A percentile compares a stretch with the other conserved stretches of the same genome.
phyloP scores from a whole-genome alignment of 306 rosid species.

The Crotalaria pallida region DNA sequence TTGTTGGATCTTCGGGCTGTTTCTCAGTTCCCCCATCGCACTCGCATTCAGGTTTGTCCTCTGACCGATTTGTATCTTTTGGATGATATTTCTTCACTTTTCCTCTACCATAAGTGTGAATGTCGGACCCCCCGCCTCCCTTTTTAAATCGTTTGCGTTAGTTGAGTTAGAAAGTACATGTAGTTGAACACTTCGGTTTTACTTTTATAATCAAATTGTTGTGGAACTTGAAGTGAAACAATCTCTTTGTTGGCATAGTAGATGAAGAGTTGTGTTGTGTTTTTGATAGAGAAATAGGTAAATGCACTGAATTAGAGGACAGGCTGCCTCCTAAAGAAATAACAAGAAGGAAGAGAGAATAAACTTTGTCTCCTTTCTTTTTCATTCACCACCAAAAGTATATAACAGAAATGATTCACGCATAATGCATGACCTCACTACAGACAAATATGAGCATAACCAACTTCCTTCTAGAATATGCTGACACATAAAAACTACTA shows the following conservation, averaged over 20 bases:
- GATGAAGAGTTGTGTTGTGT: constrained; percentile 1
- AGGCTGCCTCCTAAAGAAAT: no score
- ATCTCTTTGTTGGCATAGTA: background rate
- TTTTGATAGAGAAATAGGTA: no score
- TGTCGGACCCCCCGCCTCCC: background rate
- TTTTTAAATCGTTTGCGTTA: constrained; percentile 3
- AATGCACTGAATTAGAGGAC: no score
- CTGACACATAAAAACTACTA: no score
- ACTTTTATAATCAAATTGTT: background rate
- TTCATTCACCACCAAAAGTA: no score
- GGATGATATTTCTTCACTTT: background rate
- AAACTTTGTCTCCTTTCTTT: no score
- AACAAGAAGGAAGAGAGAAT: no score
- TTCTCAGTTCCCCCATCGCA: constrained; percentile 86
- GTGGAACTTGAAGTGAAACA: background rate
- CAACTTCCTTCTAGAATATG: no score
- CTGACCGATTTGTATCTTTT: background rate
- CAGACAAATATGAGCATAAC: no score
- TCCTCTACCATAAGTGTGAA: background rate
- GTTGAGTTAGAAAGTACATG: background rate
- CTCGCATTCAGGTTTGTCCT: constrained; percentile 85
- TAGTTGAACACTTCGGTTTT: background rate
- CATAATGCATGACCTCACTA: no score
- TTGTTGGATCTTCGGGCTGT: constrained; percentile 65
- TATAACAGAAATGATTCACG: no score